Percentiles rank a stretch among this genome's conserved stretches.
These are phyloP conservation scores for Mortierella sp. DNA, from an alignment of 371 early-diverging fungal genomes.

Conservation along the genomic window DNA sequence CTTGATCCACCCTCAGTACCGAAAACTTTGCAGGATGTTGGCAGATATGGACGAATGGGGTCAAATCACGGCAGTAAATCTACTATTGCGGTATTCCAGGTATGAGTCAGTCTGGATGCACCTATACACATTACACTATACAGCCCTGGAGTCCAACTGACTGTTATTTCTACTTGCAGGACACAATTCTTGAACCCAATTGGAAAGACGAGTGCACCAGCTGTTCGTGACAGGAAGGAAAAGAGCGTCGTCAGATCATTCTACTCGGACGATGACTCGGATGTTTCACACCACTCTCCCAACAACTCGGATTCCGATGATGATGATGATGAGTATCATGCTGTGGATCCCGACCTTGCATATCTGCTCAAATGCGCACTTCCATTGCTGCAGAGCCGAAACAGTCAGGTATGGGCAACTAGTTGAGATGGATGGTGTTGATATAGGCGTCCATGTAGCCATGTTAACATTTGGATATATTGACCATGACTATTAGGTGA, in stretches of 20 bases:
- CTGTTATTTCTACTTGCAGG: no score
- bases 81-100: constrained; percentile 85
- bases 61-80: constrained; percentile 85
- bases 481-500: constrained; percentile 78
- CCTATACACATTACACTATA: no score
- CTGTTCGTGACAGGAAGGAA: constrained; percentile 40
- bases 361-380: constrained; percentile 74
- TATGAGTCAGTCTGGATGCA: no score
- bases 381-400: constrained; percentile 89
- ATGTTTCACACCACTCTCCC: constrained; percentile 54
- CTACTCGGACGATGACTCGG: constrained; percentile 60
- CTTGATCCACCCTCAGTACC: constrained; percentile 88
- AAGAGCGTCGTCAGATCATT: constrained; percentile 47
- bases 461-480: no score
- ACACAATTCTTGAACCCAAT: constrained; percentile 73
- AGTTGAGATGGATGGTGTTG: no score
- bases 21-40: constrained; percentile 86
- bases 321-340: constrained; percentile 49
- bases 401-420: constrained; percentile 72
- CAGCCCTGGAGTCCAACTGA: no score
- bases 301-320: constrained; percentile 45
- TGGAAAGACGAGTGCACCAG: constrained; percentile 7
- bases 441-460: no score
- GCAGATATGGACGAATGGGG: constrained; percentile 96
- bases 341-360: constrained; percentile 81